Conservation (phyloP, 345 rosid genomes). For the Eucalyptus curtisii region DNA sequence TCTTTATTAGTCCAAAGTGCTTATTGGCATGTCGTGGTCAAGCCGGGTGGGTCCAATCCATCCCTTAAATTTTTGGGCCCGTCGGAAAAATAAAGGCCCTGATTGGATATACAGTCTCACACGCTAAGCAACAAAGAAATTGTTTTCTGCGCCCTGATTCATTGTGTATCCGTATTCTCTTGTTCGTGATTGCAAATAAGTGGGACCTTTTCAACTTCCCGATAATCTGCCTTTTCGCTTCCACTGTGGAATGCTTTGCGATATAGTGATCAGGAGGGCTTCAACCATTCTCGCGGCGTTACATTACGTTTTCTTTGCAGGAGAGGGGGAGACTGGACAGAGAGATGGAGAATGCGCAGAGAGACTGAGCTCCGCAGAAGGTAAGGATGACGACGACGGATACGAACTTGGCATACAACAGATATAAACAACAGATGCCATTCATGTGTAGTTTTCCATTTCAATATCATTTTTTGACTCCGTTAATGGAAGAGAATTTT, state of each 20-base stretch:
- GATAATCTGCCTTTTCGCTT: not conserved
- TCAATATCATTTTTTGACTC: not conserved
- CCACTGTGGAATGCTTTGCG: not conserved
- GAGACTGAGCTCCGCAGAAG: not conserved
- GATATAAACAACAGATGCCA: not conserved
- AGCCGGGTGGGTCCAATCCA: not conserved
- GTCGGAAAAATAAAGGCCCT: not conserved
- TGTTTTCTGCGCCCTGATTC: not conserved
- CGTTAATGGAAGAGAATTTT: not conserved
- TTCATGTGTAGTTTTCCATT: not conserved
- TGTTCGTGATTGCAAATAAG: not conserved
- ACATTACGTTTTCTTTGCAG: not conserved
- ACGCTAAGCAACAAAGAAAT: not conserved
- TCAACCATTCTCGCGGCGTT: not conserved
- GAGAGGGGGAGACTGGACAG: not conserved
- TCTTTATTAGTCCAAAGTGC: not conserved
- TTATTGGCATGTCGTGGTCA: not conserved
- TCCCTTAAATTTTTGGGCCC: not conserved
- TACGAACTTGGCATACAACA: constrained; percentile 20
- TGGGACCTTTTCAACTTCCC: not conserved
- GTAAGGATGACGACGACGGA: constrained; percentile 22
- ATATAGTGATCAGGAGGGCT: not conserved
- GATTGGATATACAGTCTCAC: not conserved
- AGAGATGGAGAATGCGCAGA: not conserved
- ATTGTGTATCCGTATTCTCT: not conserved